Percentiles rank a stretch among this genome's conserved stretches.
These are phyloP conservation scores for Capronia coronata DNA, from an alignment of 2,329 filamentous ascomycete genomes.

Conservation along the genomic window DNA sequence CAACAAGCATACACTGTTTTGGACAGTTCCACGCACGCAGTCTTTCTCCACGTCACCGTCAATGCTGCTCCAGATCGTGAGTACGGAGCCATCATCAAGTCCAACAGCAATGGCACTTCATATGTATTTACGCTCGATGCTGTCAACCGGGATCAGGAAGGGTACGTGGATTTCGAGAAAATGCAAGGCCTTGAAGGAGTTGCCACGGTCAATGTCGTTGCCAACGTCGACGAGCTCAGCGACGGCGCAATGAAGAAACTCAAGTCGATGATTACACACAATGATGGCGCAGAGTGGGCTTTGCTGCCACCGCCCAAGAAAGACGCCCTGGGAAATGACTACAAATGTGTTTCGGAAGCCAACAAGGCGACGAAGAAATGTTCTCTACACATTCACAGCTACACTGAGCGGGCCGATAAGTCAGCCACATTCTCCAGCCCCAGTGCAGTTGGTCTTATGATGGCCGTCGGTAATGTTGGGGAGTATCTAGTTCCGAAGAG, in stretches of 20 bases:
- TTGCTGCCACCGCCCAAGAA: constrained; percentile 65
- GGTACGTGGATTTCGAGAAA: constrained; percentile 94
- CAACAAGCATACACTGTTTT: constrained; percentile 85
- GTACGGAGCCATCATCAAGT: constrained; percentile 89
- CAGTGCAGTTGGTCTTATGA: constrained; percentile 82
- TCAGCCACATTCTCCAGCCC: constrained; percentile 80
- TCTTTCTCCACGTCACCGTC: constrained; percentile 89
- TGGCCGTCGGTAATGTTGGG: constrained; percentile 88
- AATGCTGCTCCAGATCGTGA: constrained; percentile 58
- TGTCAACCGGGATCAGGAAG: constrained; percentile 71
- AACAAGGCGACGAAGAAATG: constrained; percentile 59
- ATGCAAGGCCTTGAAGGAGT: constrained; percentile 89
- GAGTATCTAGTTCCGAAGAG: constrained; percentile 58
- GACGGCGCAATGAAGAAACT: constrained; percentile 67
- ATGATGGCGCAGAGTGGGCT: constrained; percentile 85
- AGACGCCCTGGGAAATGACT: constrained; percentile 65
- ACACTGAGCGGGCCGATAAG: constrained; percentile 79
- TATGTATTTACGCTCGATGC: constrained; percentile 76
- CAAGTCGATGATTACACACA: constrained; percentile 89
- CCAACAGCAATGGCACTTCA: constrained; percentile 94
- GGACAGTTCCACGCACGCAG: constrained; percentile 86
- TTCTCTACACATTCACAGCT: constrained; percentile 87
- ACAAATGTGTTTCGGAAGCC: constrained; percentile 56
- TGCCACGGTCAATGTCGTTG: constrained; percentile 75
- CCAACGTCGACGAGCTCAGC: constrained; percentile 61